These are phyloP conservation scores for Aspergillus steynii DNA, from an alignment of 495 filamentous ascomycete genomes.

Conservation along the genomic window DNA sequence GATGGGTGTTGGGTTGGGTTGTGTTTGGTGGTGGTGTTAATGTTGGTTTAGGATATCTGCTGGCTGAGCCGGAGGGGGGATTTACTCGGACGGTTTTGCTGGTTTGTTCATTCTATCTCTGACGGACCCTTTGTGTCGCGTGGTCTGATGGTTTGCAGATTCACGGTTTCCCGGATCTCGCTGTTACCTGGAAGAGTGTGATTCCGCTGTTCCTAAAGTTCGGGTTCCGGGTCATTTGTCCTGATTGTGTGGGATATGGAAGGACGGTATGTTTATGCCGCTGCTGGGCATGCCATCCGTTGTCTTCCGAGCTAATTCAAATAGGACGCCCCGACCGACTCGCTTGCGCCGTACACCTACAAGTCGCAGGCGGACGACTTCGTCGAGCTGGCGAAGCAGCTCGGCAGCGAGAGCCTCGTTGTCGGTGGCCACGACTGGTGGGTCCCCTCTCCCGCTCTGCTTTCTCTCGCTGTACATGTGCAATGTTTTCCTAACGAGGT, in stretches of 20 bases:
- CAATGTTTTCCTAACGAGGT: not conserved
- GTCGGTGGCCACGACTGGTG: conserved; percentile 11
- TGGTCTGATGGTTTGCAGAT: conserved; percentile 2
- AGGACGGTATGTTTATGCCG: not conserved
- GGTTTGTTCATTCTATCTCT: not conserved
- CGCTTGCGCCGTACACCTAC: conserved; percentile 5
- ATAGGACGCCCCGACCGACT: conserved; percentile 7
- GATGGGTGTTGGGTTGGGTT: not conserved
- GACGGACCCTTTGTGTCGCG: not conserved
- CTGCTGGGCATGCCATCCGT: not conserved
- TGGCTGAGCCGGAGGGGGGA: conserved; percentile 5
- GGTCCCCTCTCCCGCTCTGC: not conserved
- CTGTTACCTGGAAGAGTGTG: conserved; percentile 4
- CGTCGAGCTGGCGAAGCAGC: conserved; percentile 5
- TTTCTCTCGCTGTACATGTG: not conserved
- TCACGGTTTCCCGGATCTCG: conserved; percentile 8
- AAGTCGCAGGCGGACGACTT: conserved; percentile 8
- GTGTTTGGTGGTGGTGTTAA: too few relatives aligned
- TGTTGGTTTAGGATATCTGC: conserved; percentile 2
- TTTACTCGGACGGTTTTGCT: conserved; percentile 6
- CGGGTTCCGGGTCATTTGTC: conserved; percentile 6
- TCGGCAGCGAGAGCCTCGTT: conserved; percentile 8
- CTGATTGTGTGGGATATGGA: conserved; percentile 11
- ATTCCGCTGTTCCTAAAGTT: conserved; percentile 5
- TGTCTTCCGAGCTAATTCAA: not conserved